A percentile compares a stretch with the other conserved stretches of the same genome.
Evolutionary conservation across 1,139 yeast genomes (phyloP).

Genomic region (Scheffersomyces titani): DNA sequence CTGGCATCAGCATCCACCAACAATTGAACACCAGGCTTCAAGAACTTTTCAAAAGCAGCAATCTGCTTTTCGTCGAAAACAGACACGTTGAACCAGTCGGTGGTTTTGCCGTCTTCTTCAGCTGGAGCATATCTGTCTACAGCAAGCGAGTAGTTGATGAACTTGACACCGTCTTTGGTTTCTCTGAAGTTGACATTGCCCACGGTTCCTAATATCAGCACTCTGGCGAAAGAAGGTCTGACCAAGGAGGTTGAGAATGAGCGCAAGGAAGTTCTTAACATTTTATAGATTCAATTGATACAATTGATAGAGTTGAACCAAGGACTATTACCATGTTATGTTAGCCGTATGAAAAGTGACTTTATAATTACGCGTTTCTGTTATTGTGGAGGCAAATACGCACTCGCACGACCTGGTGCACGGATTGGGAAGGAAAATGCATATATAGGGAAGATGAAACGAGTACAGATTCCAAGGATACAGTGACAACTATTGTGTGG

Average conservation of each 20-base stretch:
- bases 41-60: conserved; percentile 36
- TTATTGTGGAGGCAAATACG: background rate
- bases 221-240: conserved; percentile 41
- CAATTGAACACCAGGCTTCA: conserved; percentile 45
- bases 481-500: too few species aligned
- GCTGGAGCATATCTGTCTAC: conserved; percentile 39
- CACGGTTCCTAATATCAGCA: conserved; percentile 45
- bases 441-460: background rate
- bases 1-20: conserved; percentile 45
- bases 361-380: background rate
- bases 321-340: background rate
- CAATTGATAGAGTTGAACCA: background rate
- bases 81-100: conserved; percentile 46
- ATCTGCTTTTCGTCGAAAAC: conserved; percentile 45
- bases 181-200: conserved; percentile 41
- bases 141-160: conserved; percentile 45
- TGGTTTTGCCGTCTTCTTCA: conserved; percentile 28
- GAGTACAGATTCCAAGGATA: background rate
- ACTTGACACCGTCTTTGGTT: conserved; percentile 39
- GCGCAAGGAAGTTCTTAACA: conserved; percentile 36
- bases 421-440: background rate
- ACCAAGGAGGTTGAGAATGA: conserved; percentile 33
- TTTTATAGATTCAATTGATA: conserved; percentile 6
- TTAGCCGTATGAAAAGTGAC: background rate
- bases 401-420: background rate